These are phyloP conservation scores for Hawksworthiomyces lignivorus DNA, from an alignment of 2,329 filamentous ascomycete species.

Conservation along the genomic window DNA sequence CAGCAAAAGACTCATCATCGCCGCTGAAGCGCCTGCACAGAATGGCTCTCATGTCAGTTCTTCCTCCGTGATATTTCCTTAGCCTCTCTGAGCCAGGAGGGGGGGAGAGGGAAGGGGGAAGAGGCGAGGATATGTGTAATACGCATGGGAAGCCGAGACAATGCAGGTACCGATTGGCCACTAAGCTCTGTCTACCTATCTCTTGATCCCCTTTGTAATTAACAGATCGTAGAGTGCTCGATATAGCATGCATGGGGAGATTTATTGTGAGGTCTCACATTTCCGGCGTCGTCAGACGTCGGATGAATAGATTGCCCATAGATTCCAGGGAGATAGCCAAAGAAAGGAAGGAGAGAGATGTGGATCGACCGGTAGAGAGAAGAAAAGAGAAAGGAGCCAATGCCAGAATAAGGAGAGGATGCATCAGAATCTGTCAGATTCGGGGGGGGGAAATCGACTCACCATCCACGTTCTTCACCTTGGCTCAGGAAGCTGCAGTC, in stretches of 20 bases:
- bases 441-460: constrained; percentile 2
- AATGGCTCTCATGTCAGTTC: neutral
- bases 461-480: constrained; percentile 19
- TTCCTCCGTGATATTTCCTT: neutral
- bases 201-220: neutral
- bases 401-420: neutral
- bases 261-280: too few species aligned
- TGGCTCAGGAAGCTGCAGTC: constrained; percentile 29
- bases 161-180: constrained; percentile 5
- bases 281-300: too few species aligned
- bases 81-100: too few species aligned
- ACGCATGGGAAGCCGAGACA: too few species aligned
- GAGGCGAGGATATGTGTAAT: too few species aligned
- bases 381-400: neutral
- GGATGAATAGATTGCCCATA: too few species aligned
- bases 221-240: too few species aligned
- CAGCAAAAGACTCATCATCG: constrained; percentile 17
- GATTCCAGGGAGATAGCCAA: neutral
- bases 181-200: neutral
- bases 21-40: constrained; percentile 17
- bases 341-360: neutral
- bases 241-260: constrained; percentile 3
- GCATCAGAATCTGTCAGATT: neutral
- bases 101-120: too few species aligned
- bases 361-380: too few species aligned